These are phyloP conservation scores for Falciphora oryzae DNA, from an alignment of 2,329 filamentous ascomycete genomes.

Conservation along the genomic window DNA sequence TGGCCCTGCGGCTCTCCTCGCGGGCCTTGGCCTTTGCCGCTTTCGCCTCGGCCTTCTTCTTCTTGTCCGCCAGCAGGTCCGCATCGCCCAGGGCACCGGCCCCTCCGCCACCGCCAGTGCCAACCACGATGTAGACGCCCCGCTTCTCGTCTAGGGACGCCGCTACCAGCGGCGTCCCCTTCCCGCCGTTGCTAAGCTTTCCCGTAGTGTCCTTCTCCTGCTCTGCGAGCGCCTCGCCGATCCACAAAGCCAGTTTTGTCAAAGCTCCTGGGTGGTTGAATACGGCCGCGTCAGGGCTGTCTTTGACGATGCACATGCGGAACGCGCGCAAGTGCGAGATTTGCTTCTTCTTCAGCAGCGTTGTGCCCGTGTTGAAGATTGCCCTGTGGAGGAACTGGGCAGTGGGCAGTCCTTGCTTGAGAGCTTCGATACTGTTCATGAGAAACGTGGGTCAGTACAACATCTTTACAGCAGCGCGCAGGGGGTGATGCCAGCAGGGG, in stretches of 20 bases:
- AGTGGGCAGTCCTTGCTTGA: constrained; percentile 70
- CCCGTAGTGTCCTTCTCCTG: constrained; percentile 76
- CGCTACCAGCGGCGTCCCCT: constrained; percentile 81
- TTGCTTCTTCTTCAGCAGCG: constrained; percentile 86
- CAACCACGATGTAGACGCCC: constrained; percentile 87
- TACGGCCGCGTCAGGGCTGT: constrained; percentile 83
- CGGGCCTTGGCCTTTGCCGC: constrained; percentile 58
- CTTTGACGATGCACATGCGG: constrained; percentile 91
- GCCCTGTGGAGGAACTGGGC: constrained; percentile 88
- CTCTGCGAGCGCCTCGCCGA: constrained; percentile 85
- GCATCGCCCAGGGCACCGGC: constrained; percentile 50
- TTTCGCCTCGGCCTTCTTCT: constrained; percentile 56
- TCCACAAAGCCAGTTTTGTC: constrained; percentile 90
- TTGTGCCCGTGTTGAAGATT: constrained; percentile 88
- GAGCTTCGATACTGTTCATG: constrained; percentile 60
- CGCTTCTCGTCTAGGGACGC: constrained; percentile 82
- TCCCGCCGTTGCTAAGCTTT: constrained; percentile 59
- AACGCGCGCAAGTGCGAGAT: constrained; percentile 90
- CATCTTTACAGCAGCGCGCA: constrained; percentile 20
- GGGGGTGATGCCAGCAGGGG: neutral
- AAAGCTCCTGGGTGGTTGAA: constrained; percentile 91
- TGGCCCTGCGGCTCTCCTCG: constrained; percentile 51
- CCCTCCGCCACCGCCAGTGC: constrained; percentile 80
- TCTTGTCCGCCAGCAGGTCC: constrained; percentile 22
- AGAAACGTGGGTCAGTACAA: constrained; percentile 38